A percentile compares a stretch with the other conserved stretches of the same genome.
These are phyloP conservation scores for Populus tremula DNA, from an alignment of 345 rosid species.

Conservation along the genomic window DNA sequence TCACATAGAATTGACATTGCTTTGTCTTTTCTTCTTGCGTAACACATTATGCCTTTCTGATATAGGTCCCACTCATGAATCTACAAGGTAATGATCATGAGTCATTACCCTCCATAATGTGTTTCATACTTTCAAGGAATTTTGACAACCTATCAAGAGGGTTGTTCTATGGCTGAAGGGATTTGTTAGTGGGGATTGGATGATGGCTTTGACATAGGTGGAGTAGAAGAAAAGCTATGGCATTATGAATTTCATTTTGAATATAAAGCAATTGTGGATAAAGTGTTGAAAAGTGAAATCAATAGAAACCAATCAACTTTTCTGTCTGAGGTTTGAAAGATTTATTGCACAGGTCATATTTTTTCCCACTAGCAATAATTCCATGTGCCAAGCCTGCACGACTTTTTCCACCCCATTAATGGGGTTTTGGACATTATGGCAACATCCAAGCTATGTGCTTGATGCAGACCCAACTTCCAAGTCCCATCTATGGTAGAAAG, in stretches of 20 bases:
- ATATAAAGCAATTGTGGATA: neutral
- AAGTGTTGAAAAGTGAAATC: neutral
- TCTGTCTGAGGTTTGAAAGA: constrained; percentile 1
- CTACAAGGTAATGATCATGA: neutral
- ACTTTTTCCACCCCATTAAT: neutral
- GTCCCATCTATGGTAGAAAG: neutral
- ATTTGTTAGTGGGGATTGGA: neutral
- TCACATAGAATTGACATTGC: neutral
- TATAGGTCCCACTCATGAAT: neutral
- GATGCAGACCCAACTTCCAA: neutral
- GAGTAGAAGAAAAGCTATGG: neutral
- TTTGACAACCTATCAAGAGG: neutral
- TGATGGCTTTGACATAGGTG: neutral
- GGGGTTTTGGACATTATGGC: neutral
- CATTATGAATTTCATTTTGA: neutral
- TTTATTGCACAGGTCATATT: neutral
- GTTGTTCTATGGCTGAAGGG: neutral
- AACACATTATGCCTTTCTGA: neutral
- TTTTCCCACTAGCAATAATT: neutral
- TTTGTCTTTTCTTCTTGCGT: neutral
- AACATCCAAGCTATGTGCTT: neutral
- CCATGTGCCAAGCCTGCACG: neutral
- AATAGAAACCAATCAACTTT: neutral
- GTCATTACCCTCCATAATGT: neutral
- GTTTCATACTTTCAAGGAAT: neutral